Evolutionary conservation across 306 rosid genomes (phyloP).

Genomic region (Begonia masoniana): DNA sequence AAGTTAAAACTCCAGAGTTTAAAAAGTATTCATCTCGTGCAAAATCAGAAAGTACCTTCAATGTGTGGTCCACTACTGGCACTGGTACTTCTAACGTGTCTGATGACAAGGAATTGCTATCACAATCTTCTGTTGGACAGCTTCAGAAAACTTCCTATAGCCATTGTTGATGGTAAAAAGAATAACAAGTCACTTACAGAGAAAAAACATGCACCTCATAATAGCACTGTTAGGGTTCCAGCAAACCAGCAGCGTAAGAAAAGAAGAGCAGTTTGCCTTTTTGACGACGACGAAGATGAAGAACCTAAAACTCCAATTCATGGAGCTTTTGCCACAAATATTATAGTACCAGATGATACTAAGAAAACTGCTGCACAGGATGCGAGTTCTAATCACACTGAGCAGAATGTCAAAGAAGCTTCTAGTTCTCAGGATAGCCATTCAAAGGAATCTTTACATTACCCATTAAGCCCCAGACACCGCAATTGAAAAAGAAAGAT

Average conservation of each 20-base stretch:
- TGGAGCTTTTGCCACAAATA: conserved; percentile 57
- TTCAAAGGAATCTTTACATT: conserved; percentile 22
- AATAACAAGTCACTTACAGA: conserved; percentile 21
- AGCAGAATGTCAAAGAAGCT: conserved; percentile 20
- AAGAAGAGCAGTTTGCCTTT: conserved; percentile 78
- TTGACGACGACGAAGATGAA: conserved; percentile 35
- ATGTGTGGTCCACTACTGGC: conserved; percentile 25
- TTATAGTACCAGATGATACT: conserved; percentile 28
- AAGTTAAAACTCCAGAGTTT: conserved; percentile 30
- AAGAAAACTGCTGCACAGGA: conserved; percentile 27
- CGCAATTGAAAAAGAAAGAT: conserved; percentile 17
- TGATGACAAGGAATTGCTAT: no score
- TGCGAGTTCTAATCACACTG: conserved; percentile 28
- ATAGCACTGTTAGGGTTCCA: conserved; percentile 18
- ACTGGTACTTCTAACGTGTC: conserved; percentile 12
- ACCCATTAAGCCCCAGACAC: conserved; percentile 18
- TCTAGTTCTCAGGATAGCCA: conserved; percentile 26
- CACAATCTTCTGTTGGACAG: no score
- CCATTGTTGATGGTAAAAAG: conserved; percentile 22
- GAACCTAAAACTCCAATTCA: conserved; percentile 81
- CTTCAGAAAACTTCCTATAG: no score
- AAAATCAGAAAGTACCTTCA: conserved; percentile 40
- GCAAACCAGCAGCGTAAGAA: conserved; percentile 35
- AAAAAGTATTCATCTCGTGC: conserved; percentile 32
- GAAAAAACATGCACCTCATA: conserved; percentile 23